Conservation (phyloP, 2,329 filamentous ascomycete genomes). For the Pseudocercospora cruenta region DNA sequence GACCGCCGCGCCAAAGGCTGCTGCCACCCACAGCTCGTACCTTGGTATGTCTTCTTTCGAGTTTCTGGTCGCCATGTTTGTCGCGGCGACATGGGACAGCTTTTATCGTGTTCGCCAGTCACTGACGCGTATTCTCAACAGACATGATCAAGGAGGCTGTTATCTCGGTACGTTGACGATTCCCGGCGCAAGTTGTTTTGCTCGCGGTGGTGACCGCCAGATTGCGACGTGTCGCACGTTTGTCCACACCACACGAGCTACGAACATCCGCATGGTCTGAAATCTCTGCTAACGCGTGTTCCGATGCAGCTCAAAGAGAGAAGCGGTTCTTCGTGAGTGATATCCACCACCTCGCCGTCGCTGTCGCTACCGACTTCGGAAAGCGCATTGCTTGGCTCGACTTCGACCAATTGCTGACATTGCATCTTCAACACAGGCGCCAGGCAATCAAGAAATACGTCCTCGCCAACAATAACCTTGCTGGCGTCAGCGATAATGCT, state of each 20-base stretch:
- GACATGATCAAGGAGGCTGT: constrained; percentile 77
- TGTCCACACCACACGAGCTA: constrained; percentile 16
- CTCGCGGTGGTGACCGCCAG: constrained; percentile 21
- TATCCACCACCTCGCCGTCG: constrained; percentile 33
- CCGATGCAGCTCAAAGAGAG: constrained; percentile 68
- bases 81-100: constrained; percentile 22
- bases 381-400: constrained; percentile 20
- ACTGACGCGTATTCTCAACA: constrained; percentile 58
- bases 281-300: constrained; percentile 53
- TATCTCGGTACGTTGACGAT: constrained; percentile 66
- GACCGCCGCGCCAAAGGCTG: constrained; percentile 54
- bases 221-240: constrained; percentile 31
- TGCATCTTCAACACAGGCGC: constrained; percentile 54
- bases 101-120: constrained; percentile 41
- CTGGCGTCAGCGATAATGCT: constrained; percentile 54
- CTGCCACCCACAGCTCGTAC: constrained; percentile 65
- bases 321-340: constrained; percentile 68
- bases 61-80: constrained; percentile 19
- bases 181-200: constrained; percentile 47
- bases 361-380: constrained; percentile 24
- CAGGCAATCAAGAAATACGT: constrained; percentile 78
- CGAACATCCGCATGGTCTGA: constrained; percentile 18
- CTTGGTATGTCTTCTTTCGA: constrained; percentile 62
- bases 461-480: constrained; percentile 69
- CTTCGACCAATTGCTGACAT: constrained; percentile 32